Percentiles rank a stretch among this genome's conserved stretches.
Conservation (phyloP, 1,284 basidiomycete genomes). For the Pseudomicrostroma phylloplanum region DNA sequence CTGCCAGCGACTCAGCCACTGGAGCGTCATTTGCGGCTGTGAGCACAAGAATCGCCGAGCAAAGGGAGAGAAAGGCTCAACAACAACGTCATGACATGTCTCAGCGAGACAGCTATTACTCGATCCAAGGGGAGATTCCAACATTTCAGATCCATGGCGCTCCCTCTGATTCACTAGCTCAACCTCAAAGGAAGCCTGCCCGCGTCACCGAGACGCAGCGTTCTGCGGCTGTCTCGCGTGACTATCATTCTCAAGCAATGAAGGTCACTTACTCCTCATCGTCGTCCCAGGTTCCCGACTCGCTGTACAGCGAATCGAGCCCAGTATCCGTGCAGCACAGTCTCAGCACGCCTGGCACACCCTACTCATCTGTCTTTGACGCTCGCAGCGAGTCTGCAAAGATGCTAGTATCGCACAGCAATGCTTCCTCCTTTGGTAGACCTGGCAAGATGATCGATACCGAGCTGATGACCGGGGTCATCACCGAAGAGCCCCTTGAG, state of each 20-base stretch:
- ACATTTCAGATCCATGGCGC: too few species aligned
- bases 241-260: too few species aligned
- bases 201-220: too few species aligned
- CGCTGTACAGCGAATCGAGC: conserved; percentile 14
- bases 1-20: neutral
- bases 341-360: conserved; percentile 27
- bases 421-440: conserved; percentile 9
- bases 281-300: too few species aligned
- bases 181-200: too few species aligned
- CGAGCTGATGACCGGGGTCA: neutral
- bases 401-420: conserved; percentile 17
- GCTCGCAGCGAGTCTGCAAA: conserved; percentile 8
- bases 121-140: too few species aligned
- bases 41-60: neutral
- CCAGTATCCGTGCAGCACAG: conserved; percentile 14
- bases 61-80: conserved; percentile 12
- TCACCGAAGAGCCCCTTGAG: conserved; percentile 5
- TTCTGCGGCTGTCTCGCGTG: too few species aligned
- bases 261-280: too few species aligned
- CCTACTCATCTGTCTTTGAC: conserved; percentile 34
- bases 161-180: too few species aligned
- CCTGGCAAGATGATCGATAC: too few species aligned
- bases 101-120: conserved; percentile 2
- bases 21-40: too few species aligned
- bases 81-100: conserved; percentile 17